A percentile compares a stretch with the other conserved stretches of the same genome.
These are phyloP conservation scores for Hebeloma cylindrosporum DNA, from an alignment of 768 basidiomycete species.

Conservation along the genomic window DNA sequence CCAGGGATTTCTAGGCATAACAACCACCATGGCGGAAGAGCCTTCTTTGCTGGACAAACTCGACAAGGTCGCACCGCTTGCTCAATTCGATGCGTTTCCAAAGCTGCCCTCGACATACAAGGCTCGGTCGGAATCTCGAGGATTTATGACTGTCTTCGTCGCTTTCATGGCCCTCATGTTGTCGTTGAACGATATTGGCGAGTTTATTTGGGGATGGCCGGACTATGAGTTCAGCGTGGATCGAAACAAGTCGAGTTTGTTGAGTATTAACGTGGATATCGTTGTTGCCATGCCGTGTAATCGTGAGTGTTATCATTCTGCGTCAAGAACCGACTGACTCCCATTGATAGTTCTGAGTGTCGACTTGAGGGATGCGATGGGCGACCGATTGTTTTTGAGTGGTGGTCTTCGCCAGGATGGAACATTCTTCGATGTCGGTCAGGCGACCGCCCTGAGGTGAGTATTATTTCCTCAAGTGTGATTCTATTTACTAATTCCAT, in stretches of 20 bases:
- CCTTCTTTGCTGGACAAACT: constrained; percentile 56
- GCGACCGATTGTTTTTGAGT: constrained; percentile 86
- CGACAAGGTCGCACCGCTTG: constrained; percentile 63
- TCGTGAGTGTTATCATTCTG: constrained; percentile 59
- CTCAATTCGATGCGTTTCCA: constrained; percentile 83
- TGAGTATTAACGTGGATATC: constrained; percentile 91
- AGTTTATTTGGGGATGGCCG: constrained; percentile 93
- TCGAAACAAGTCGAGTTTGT: constrained; percentile 49
- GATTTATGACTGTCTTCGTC: constrained; percentile 80
- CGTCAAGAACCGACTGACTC: constrained; percentile 4
- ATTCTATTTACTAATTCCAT: background rate
- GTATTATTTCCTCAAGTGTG: constrained; percentile 19
- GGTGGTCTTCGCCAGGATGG: constrained; percentile 81
- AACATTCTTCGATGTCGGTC: constrained; percentile 80
- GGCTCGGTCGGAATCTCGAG: constrained; percentile 73
- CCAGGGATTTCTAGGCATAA: no score
- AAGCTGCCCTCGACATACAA: constrained; percentile 84
- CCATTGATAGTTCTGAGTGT: constrained; percentile 67
- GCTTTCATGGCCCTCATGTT: constrained; percentile 65
- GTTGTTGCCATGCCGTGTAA: constrained; percentile 91
- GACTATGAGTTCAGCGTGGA: constrained; percentile 91
- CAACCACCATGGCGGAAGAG: constrained; percentile 20
- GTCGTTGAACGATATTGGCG: constrained; percentile 84
- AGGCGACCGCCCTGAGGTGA: constrained; percentile 72
- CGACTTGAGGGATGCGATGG: constrained; percentile 90